Percentiles rank a stretch among this genome's conserved stretches.
Evolutionary conservation across 2,329 filamentous ascomycete genomes (phyloP).

Genomic region (Thelonectria blattea): DNA sequence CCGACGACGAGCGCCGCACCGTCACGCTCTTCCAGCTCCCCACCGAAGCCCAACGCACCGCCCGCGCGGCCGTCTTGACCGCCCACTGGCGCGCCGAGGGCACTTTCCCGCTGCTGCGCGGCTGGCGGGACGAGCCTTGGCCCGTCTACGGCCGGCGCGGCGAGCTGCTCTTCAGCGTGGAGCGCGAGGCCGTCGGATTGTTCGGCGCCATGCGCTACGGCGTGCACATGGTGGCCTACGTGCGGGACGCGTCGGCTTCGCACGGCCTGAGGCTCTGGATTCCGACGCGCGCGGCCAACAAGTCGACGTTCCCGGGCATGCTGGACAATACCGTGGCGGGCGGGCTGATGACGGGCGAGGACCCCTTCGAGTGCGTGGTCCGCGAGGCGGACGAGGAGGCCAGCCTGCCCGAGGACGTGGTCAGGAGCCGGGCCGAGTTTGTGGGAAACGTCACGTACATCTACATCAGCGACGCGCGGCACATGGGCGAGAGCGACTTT

Average conservation of each 20-base stretch:
- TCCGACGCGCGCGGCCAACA: conserved; percentile 74
- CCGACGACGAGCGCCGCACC: conserved; percentile 66
- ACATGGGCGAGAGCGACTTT: conserved; percentile 80
- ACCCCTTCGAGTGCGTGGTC: conserved; percentile 80
- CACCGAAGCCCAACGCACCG: conserved; percentile 68
- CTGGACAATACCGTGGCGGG: conserved; percentile 92
- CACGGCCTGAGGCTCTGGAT: conserved; percentile 82
- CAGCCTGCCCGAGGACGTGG: conserved; percentile 72
- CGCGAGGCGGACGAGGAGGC: conserved; percentile 92
- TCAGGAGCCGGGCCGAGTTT: conserved; percentile 64
- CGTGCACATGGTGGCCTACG: conserved; percentile 80
- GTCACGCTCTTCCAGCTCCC: conserved; percentile 66
- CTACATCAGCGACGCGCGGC: conserved; percentile 75
- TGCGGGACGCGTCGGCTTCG: conserved; percentile 47
- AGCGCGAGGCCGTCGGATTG: conserved; percentile 75
- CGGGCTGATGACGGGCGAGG: conserved; percentile 79
- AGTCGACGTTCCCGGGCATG: conserved; percentile 90
- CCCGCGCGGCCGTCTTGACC: conserved; percentile 61
- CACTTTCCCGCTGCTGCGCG: conserved; percentile 75
- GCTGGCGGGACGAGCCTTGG: conserved; percentile 84
- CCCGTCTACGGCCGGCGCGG: conserved; percentile 73
- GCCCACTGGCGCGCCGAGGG: conserved; percentile 71
- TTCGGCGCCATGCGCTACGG: conserved; percentile 81
- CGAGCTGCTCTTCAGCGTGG: conserved; percentile 73
- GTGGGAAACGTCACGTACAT: conserved; percentile 83